Evolutionary conservation across 495 filamentous ascomycete genomes (phyloP).

Genomic region (Neurospora sp.): DNA sequence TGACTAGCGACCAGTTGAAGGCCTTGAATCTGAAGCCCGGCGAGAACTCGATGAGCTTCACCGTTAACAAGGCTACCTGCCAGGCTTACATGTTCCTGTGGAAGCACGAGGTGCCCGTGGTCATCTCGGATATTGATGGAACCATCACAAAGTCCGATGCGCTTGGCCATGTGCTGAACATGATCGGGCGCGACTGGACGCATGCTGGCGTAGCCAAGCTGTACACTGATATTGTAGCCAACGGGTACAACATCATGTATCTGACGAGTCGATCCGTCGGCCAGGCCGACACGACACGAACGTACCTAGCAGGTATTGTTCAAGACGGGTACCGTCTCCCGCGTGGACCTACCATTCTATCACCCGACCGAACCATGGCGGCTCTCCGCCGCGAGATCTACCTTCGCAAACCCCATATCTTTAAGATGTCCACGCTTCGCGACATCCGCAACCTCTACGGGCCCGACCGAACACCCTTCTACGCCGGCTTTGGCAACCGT

Average conservation of each 20-base stretch:
- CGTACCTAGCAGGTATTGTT: slow-evolving; percentile 79
- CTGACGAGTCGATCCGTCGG: slow-evolving; percentile 90
- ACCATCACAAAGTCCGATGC: slow-evolving; percentile 99
- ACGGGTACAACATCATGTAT: slow-evolving; percentile 98
- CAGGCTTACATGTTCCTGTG: slow-evolving; percentile 87
- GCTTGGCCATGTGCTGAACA: slow-evolving; percentile 92
- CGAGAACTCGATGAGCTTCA: slow-evolving; percentile 88
- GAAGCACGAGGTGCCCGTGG: slow-evolving; percentile 79
- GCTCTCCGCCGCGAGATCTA: slow-evolving; percentile 90
- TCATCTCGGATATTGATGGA: slow-evolving; percentile 97
- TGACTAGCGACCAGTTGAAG: slow-evolving; percentile 94
- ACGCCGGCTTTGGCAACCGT: slow-evolving; percentile 93
- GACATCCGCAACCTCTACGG: slow-evolving; percentile 86
- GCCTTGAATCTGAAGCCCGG: slow-evolving; percentile 72
- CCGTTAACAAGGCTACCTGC: slow-evolving; percentile 88
- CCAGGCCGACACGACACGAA: slow-evolving; percentile 81
- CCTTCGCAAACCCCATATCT: slow-evolving; percentile 91
- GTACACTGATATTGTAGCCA: slow-evolving; percentile 88
- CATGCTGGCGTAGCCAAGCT: slow-evolving; percentile 93
- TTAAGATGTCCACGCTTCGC: slow-evolving; percentile 97
- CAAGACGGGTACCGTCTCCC: slow-evolving; percentile 84
- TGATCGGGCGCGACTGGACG: slow-evolving; percentile 98
- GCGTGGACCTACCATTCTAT: slow-evolving; percentile 86
- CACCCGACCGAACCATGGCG: slow-evolving; percentile 92
- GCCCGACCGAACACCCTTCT: slow-evolving; percentile 74